Conservation (phyloP, 1,284 basidiomycete genomes). For the Trichosporon sp. region DNA sequence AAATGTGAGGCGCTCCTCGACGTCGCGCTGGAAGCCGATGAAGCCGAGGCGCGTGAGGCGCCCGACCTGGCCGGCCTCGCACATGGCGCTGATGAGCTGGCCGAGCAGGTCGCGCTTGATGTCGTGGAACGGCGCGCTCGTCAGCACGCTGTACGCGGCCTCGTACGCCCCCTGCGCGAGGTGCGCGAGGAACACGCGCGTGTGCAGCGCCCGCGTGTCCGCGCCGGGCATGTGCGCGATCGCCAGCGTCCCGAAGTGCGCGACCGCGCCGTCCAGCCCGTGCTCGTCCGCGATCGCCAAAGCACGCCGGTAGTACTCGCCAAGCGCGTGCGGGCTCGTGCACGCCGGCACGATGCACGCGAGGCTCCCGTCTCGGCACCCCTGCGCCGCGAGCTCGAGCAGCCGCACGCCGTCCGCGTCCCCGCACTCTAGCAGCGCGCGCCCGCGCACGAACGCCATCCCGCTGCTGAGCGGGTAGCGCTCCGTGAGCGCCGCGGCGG, state of each 20-base stretch:
- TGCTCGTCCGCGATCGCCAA: slow-evolving; percentile 66
- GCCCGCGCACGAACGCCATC: slow-evolving; percentile 66
- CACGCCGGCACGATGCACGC: slow-evolving; percentile 60
- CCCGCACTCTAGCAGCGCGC: slow-evolving; percentile 65
- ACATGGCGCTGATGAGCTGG: slow-evolving; percentile 84
- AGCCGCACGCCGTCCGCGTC: slow-evolving; percentile 64
- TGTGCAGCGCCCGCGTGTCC: slow-evolving; percentile 64
- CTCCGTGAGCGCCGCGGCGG: slow-evolving; percentile 62
- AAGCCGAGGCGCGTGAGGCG: slow-evolving; percentile 80
- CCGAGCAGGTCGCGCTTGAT: slow-evolving; percentile 72
- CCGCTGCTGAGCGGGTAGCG: slow-evolving; percentile 73
- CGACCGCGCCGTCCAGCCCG: slow-evolving; percentile 59
- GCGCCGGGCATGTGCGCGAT: slow-evolving; percentile 54
- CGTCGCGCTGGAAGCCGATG: slow-evolving; percentile 75
- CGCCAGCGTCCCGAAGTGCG: slow-evolving; percentile 69
- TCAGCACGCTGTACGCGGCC: slow-evolving; percentile 74
- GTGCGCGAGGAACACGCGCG: slow-evolving; percentile 69
- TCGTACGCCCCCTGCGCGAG: slow-evolving; percentile 70
- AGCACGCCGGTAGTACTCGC: slow-evolving; percentile 71
- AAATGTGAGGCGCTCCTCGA: slow-evolving; percentile 84
- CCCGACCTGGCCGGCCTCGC: slow-evolving; percentile 77
- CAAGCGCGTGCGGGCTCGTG: slow-evolving; percentile 59
- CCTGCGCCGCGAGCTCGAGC: slow-evolving; percentile 70
- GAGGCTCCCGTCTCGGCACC: slow-evolving; percentile 55
- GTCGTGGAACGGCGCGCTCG: slow-evolving; percentile 66